Base-by-base conservation (phyloP, 805 yeast species). In the Maudiozyma serrabonitensis region DNA sequence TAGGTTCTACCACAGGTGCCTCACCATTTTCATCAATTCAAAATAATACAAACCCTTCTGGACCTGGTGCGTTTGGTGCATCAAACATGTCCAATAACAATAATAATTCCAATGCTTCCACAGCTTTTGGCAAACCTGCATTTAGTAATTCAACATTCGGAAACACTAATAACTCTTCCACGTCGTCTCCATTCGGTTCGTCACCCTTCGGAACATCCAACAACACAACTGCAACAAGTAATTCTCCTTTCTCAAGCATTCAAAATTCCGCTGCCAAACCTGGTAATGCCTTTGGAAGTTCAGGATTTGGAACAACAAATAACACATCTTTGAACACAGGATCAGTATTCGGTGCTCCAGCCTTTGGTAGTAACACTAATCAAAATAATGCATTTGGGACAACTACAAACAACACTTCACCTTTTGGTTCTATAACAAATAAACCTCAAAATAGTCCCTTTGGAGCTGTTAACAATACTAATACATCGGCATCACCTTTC, bases 381-480 rank as follows among this genome's bases (percentile, higher is more conserved):
- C 31, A 21, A 25, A 40, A n/a, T 26, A 32, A 35, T 8, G 46
- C 53, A 26, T 51, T 54, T 18, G 49, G 53, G 8, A 25, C 54
- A 5, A 21, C 35, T n/a, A 48, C 64, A 4, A 58, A 56, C 50
- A 66, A 66, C 12, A 35, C 58, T 4, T 46, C 57, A 16, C 41
- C 58, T 19, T 54, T 57, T 51, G 60, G 62, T 12, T 4, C 42
- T 23, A 31, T 55, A 6, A 18, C 26, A 18, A 43, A 41, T 26
- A 28, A 42, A 18, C 15, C 9, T 35, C 13, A 28, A 11, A 28
- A 6, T 28, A 41, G 32, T 15, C 26, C 43, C 3, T 13, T 18
- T 28, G 32, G 12, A 4, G 16, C 28, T 34, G 46, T 54, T 4
- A 54, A 50, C 46, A 57, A 57, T 9, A 40, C 40, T 13, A 32